These are phyloP conservation scores for Pseudotulostoma volvatum DNA, from an alignment of 495 filamentous ascomycete species.

Conservation along the genomic window DNA sequence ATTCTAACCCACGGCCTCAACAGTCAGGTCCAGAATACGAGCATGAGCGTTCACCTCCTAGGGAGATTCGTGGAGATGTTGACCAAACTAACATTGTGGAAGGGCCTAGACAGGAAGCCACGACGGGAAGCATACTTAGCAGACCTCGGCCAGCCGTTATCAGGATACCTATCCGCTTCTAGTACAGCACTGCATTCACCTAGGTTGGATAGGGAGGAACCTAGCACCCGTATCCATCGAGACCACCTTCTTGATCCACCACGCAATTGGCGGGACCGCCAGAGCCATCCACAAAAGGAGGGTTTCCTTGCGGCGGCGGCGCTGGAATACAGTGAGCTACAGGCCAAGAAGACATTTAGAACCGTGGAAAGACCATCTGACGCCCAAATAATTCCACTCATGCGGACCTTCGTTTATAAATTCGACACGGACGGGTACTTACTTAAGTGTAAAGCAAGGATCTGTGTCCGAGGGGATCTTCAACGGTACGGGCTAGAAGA, in stretches of 20 bases:
- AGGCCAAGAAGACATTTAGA: not conserved
- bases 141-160: not conserved
- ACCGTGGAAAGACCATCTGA: not conserved
- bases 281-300: not conserved
- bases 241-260: not conserved
- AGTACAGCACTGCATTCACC: too few relatives aligned
- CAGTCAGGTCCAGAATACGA: not conserved
- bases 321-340: not conserved
- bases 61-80: not conserved
- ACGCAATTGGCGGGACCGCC: not conserved
- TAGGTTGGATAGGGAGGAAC: not conserved
- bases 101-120: not conserved
- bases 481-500: slow-evolving; percentile 5
- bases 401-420: slow-evolving; percentile 10
- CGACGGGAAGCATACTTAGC: not conserved
- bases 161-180: not conserved
- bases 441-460: slow-evolving; percentile 14
- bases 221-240: not conserved
- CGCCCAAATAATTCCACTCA: not conserved
- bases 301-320: not conserved
- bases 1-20: too few relatives aligned
- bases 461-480: slow-evolving; percentile 15
- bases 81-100: not conserved
- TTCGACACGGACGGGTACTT: slow-evolving; percentile 10
- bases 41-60: not conserved